These are phyloP conservation scores for Heliocybe sulcata DNA, from an alignment of 1,284 basidiomycete species.

Conservation along the genomic window DNA sequence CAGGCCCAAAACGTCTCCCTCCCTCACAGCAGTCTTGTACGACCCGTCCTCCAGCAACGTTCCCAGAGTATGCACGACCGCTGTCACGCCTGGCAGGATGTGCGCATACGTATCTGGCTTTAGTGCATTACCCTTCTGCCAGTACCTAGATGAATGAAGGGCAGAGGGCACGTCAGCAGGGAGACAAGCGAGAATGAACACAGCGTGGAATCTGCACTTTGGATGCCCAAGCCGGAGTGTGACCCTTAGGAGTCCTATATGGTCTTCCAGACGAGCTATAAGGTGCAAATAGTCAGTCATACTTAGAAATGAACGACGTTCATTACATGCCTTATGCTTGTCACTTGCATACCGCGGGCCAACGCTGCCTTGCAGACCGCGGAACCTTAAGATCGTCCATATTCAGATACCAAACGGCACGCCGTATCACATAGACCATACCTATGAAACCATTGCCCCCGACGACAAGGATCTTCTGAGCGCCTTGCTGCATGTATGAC, in stretches of 20 bases:
- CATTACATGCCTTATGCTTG: conserved; percentile 71
- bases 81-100: conserved; percentile 59
- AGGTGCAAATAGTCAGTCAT: neutral
- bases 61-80: conserved; percentile 94
- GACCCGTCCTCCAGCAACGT: conserved; percentile 77
- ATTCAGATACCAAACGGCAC: neutral
- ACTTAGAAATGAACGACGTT: conserved; percentile 1
- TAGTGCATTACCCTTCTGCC: conserved; percentile 77
- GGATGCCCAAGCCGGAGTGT: conserved; percentile 80
- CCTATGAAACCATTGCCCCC: conserved; percentile 96
- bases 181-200: conserved; percentile 4
- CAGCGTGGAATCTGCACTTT: conserved; percentile 37
- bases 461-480: conserved; percentile 74
- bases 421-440: conserved; percentile 21
- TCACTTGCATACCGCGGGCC: conserved; percentile 78
- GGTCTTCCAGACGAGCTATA: conserved; percentile 80
- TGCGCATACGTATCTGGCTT: conserved; percentile 68
- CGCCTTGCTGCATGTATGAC: conserved; percentile 12
- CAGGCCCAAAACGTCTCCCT: conserved; percentile 50
- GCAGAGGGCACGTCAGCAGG: conserved; percentile 2
- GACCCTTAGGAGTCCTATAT: conserved; percentile 84
- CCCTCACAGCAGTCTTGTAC: conserved; percentile 74
- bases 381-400: conserved; percentile 53
- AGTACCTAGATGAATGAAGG: conserved; percentile 47
- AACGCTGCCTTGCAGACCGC: conserved; percentile 87